These are phyloP conservation scores for Citrus unshiu DNA, from an alignment of 345 rosid species.

Conservation along the genomic window DNA sequence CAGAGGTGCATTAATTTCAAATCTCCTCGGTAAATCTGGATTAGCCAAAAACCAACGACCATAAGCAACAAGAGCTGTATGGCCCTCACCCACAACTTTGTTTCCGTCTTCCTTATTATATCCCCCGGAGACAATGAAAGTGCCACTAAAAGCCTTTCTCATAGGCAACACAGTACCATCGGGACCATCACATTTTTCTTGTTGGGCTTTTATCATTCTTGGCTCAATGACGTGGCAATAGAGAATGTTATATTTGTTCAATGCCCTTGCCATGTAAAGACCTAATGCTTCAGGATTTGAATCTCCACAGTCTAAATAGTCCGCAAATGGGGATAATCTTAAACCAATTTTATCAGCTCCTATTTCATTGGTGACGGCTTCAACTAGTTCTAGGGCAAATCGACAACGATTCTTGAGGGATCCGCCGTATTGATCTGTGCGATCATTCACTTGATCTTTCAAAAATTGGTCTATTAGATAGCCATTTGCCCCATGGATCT, in stretches of 20 bases:
- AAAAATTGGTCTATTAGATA: slow-evolving; percentile 63
- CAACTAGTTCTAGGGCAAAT: slow-evolving; percentile 40
- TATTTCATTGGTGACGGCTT: not conserved
- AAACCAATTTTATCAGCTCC: slow-evolving; percentile 53
- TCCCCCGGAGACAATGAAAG: slow-evolving; percentile 64
- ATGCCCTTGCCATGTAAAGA: slow-evolving; percentile 48
- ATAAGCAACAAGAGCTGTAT: slow-evolving; percentile 56
- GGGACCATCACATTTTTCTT: slow-evolving; percentile 21
- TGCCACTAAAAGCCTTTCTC: slow-evolving; percentile 65
- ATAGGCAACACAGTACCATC: slow-evolving; percentile 39
- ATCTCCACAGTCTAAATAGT: slow-evolving; percentile 48
- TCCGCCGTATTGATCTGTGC: slow-evolving; percentile 70
- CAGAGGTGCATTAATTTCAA: slow-evolving; percentile 49
- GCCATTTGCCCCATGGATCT: slow-evolving; percentile 78
- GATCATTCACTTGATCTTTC: slow-evolving; percentile 71
- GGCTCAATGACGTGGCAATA: slow-evolving; percentile 75
- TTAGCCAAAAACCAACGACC: slow-evolving; percentile 64
- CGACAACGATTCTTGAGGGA: slow-evolving; percentile 64
- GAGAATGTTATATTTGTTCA: slow-evolving; percentile 47
- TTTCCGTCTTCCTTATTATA: slow-evolving; percentile 51
- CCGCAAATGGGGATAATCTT: slow-evolving; percentile 57
- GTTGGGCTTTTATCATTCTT: slow-evolving; percentile 36
- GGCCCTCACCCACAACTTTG: slow-evolving; percentile 38
- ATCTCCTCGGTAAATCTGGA: slow-evolving; percentile 70
- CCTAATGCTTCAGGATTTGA: slow-evolving; percentile 67